These are phyloP conservation scores for Stellera chamaejasme DNA, from an alignment of 345 rosid species.

Conservation along the genomic window DNA sequence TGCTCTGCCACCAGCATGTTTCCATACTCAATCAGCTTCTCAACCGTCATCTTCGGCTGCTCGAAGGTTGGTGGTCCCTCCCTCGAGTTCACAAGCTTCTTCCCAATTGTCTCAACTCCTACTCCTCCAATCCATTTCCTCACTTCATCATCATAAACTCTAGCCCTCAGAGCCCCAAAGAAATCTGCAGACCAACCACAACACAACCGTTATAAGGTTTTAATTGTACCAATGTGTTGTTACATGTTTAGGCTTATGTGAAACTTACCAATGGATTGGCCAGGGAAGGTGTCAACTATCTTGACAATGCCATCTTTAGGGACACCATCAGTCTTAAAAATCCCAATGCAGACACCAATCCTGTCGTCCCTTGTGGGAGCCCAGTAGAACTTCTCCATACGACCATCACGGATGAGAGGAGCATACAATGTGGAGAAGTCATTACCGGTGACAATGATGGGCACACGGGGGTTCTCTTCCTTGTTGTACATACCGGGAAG, in stretches of 20 bases:
- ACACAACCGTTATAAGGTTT: no score
- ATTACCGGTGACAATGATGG: slow-evolving; percentile 93
- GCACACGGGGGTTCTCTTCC: slow-evolving; percentile 92
- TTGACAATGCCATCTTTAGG: slow-evolving; percentile 43
- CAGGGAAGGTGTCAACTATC: slow-evolving; percentile 86
- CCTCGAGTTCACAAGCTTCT: slow-evolving; percentile 84
- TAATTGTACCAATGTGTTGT: not conserved
- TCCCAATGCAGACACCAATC: slow-evolving; percentile 85
- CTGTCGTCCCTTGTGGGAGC: slow-evolving; percentile 95
- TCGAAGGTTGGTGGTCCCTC: slow-evolving; percentile 76
- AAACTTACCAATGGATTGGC: slow-evolving; percentile 79
- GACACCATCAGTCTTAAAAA: slow-evolving; percentile 62
- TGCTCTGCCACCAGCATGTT: slow-evolving; percentile 85
- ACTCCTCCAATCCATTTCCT: slow-evolving; percentile 67
- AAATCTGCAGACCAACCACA: slow-evolving; percentile 41
- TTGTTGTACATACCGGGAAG: slow-evolving; percentile 99
- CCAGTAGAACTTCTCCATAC: slow-evolving; percentile 99
- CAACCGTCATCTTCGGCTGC: slow-evolving; percentile 64
- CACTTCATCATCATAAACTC: slow-evolving; percentile 97
- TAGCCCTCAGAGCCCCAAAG: slow-evolving; percentile 91
- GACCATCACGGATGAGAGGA: slow-evolving; percentile 98
- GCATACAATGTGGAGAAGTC: slow-evolving; percentile 98
- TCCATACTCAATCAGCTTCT: slow-evolving; percentile 77
- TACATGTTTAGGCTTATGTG: not conserved
- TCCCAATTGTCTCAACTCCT: slow-evolving; percentile 61